These are phyloP conservation scores for Usnea hakonensis DNA, from an alignment of 495 filamentous ascomycete species.

Conservation along the genomic window DNA sequence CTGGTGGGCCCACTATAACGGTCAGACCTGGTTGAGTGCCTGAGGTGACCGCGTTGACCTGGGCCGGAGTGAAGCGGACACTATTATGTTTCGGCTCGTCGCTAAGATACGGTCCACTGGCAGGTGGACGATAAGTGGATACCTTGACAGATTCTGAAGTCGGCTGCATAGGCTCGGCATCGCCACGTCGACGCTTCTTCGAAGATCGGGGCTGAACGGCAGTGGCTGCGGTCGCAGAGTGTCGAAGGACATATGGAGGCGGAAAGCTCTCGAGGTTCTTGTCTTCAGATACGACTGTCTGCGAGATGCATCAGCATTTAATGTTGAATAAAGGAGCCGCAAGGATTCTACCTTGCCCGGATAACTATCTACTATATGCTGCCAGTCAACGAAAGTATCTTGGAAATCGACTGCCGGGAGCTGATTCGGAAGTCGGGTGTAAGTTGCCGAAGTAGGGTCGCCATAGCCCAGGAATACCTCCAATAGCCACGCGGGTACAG, in stretches of 20 bases:
- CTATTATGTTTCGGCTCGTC: conserved; percentile 78
- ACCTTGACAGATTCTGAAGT: conserved; percentile 63
- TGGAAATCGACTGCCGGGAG: conserved; percentile 75
- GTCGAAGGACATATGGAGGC: conserved; percentile 79
- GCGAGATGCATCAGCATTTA: conserved; percentile 19
- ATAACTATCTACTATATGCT: conserved; percentile 82
- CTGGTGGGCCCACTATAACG: conserved; percentile 89
- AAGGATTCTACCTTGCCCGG: conserved; percentile 50
- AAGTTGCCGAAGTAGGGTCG: conserved; percentile 79
- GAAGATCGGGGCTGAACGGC: conserved; percentile 41
- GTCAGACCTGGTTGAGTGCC: conserved; percentile 93
- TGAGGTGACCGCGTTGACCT: conserved; percentile 87
- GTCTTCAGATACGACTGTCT: conserved; percentile 66
- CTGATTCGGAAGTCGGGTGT: conserved; percentile 71
- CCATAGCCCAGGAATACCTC: conserved; percentile 97
- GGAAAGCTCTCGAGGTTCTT: conserved; percentile 65
- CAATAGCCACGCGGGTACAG: conserved; percentile 85
- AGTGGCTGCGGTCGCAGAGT: conserved; percentile 36
- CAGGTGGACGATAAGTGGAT: conserved; percentile 85
- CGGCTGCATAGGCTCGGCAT: conserved; percentile 54
- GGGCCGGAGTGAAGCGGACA: conserved; percentile 82
- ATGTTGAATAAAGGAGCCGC: neutral
- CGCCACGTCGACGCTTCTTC: conserved; percentile 75
- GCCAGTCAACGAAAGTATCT: conserved; percentile 93
- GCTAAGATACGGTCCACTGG: conserved; percentile 83